Conservation (phyloP, 2,329 filamentous ascomycete genomes). For the Aspergillus ustus region DNA sequence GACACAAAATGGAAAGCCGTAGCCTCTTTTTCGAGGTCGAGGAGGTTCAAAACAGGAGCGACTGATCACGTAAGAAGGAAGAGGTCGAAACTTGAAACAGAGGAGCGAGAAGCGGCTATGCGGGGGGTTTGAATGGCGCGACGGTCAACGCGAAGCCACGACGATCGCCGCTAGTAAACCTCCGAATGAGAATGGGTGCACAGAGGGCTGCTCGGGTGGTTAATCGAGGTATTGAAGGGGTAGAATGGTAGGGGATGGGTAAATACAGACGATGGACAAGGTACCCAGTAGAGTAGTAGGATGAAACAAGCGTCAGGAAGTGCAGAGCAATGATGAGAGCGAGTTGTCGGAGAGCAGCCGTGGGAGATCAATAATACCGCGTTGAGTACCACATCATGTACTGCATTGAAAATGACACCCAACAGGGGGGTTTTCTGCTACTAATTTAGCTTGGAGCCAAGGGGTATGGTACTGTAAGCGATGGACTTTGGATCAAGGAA, state of each 20-base stretch:
- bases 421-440: not conserved
- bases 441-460: not conserved
- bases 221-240: not conserved
- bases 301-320: slow-evolving; percentile 2
- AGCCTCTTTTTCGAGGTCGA: not conserved
- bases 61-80: slow-evolving; percentile 22
- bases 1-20: not conserved
- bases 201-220: not conserved
- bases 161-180: slow-evolving; percentile 34
- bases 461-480: not conserved
- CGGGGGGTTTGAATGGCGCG: slow-evolving; percentile 30
- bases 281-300: not conserved
- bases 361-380: slow-evolving; percentile 7
- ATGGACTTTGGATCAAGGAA: not conserved
- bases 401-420: slow-evolving; percentile 1
- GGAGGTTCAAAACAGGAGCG: slow-evolving; percentile 15
- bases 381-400: not conserved
- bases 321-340: slow-evolving; percentile 7
- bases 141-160: slow-evolving; percentile 31
- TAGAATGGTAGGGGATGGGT: not conserved
- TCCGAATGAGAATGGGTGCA: slow-evolving; percentile 22
- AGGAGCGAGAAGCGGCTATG: slow-evolving; percentile 27
- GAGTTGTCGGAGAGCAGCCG: slow-evolving; percentile 6
- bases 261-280: not conserved
- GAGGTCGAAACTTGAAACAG: slow-evolving; percentile 16